These are phyloP conservation scores for Wickerhamomyces rabaulensis DNA, from an alignment of 805 yeast genomes.

Conservation along the genomic window DNA sequence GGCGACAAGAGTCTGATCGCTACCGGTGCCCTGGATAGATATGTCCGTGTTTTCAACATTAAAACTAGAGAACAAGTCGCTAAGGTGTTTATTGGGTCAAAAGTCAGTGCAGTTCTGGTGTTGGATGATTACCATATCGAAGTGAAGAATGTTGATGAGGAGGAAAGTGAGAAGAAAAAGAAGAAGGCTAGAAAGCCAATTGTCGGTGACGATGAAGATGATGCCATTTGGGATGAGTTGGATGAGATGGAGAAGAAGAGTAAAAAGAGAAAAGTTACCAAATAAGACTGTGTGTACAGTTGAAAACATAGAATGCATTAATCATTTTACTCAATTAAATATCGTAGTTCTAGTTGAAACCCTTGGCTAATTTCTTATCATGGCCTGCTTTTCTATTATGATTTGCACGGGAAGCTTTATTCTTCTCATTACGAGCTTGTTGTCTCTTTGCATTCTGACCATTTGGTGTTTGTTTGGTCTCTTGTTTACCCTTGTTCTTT, in stretches of 20 bases:
- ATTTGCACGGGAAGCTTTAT: slow-evolving; percentile 54
- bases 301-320: not conserved
- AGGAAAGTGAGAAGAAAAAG: slow-evolving; percentile 25
- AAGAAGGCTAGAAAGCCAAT: slow-evolving; percentile 32
- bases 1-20: slow-evolving; percentile 43
- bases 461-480: not conserved
- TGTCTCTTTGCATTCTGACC: slow-evolving; percentile 25
- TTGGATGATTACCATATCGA: slow-evolving; percentile 42
- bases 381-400: slow-evolving; percentile 63
- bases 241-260: slow-evolving; percentile 14
- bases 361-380: slow-evolving; percentile 43
- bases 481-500: not conserved
- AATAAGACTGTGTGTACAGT: not conserved
- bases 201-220: slow-evolving; percentile 27
- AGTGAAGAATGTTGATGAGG: slow-evolving; percentile 22
- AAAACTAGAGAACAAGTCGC: slow-evolving; percentile 50
- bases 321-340: too few relatives aligned
- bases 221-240: slow-evolving; percentile 33
- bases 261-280: slow-evolving; percentile 16
- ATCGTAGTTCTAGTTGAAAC: not conserved
- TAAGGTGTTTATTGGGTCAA: slow-evolving; percentile 74
- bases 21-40: slow-evolving; percentile 85
- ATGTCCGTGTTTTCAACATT: slow-evolving; percentile 70
- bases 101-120: slow-evolving; percentile 48
- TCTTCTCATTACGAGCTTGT: slow-evolving; percentile 43